Evolutionary conservation across 2,329 filamentous ascomycete genomes (phyloP).

Genomic region (Nigrospora osmanthi): DNA sequence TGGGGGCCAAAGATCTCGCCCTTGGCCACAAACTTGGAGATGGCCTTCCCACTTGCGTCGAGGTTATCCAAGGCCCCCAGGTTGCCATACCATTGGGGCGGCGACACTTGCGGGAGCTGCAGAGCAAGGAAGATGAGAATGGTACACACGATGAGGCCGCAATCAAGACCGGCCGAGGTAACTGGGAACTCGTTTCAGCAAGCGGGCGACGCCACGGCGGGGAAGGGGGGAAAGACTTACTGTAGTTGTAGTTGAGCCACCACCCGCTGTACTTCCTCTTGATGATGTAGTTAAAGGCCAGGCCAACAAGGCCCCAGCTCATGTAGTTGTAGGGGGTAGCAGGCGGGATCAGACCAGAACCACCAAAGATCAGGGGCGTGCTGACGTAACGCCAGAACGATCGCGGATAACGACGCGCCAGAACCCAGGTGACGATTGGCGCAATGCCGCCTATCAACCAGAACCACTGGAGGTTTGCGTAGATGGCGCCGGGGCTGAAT

Average conservation of each 20-base stretch:
- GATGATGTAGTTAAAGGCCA: slow-evolving; percentile 21
- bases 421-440: slow-evolving; percentile 18
- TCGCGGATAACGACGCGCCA: slow-evolving; percentile 30
- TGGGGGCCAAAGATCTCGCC: slow-evolving; percentile 34
- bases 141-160: slow-evolving; percentile 25
- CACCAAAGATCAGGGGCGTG: slow-evolving; percentile 24
- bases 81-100: slow-evolving; percentile 39
- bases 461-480: slow-evolving; percentile 21
- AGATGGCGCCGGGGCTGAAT: slow-evolving; percentile 21
- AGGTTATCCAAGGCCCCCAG: slow-evolving; percentile 25
- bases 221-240: background rate
- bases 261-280: slow-evolving; percentile 19
- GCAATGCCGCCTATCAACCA: slow-evolving; percentile 23
- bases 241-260: slow-evolving; percentile 21
- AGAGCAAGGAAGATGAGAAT: slow-evolving; percentile 18
- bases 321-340: slow-evolving; percentile 38
- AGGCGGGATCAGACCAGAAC: slow-evolving; percentile 22
- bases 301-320: slow-evolving; percentile 30
- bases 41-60: slow-evolving; percentile 25
- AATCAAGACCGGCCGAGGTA: slow-evolving; percentile 34
- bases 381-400: slow-evolving; percentile 23
- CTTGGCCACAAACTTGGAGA: slow-evolving; percentile 20
- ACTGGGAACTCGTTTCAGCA: slow-evolving; percentile 43
- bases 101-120: slow-evolving; percentile 22
- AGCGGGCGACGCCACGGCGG: slow-evolving; percentile 9